Conservation (phyloP, 257 asterid genomes). For the Solanum stenotomum region DNA sequence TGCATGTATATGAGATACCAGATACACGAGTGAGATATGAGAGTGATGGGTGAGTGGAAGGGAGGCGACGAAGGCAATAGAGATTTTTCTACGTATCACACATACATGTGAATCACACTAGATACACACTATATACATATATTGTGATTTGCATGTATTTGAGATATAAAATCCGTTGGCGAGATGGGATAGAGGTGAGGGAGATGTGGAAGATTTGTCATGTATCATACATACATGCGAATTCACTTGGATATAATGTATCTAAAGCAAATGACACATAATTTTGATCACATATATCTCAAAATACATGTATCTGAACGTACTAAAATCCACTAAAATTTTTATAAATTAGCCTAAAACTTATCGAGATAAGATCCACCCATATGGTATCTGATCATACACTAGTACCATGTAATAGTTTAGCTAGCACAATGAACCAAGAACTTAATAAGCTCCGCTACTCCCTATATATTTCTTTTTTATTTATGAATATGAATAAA, state of each 20-base stretch:
- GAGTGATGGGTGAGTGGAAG: background rate
- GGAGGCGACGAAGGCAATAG: background rate
- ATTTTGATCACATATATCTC: no score
- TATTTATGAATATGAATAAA: no score
- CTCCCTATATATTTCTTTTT: no score
- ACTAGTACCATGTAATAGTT: no score
- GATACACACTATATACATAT: no score
- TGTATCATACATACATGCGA: no score
- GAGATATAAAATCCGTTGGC: background rate
- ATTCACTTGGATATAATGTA: no score
- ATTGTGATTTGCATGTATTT: background rate
- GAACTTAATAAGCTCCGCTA: background rate
- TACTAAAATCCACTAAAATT: accelerated
- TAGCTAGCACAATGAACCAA: background rate
- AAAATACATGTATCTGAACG: no score
- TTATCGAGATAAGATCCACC: background rate
- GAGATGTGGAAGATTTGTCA: background rate
- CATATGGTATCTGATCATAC: no score
- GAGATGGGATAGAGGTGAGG: background rate
- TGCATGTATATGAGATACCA: background rate
- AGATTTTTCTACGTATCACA: background rate
- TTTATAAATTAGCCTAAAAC: background rate
- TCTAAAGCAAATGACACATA: background rate
- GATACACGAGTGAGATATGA: no score
- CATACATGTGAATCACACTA: background rate